Evolutionary conservation across 805 yeast genomes (phyloP), one percentile per base, ranked within the genome.

Genomic region (Candida parachauliodes): DNA sequence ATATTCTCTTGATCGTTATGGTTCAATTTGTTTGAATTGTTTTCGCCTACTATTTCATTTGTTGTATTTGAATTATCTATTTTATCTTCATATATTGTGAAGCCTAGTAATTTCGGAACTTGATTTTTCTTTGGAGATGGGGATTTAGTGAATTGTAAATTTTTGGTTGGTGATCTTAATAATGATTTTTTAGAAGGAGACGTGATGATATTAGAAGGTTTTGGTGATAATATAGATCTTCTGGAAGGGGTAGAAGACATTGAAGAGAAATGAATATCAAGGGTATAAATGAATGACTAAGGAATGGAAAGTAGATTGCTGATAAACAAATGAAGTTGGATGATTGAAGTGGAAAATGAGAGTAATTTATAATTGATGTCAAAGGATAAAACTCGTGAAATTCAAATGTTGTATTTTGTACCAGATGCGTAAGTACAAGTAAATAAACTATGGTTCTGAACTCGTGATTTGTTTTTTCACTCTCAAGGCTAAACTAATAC

Each of bases 1-100:
- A 64, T 55, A 45, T 68, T 68, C 43, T 68, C 73, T 51, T 68
- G 70, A 45, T 68, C 70, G 38, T 54, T 53, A 42, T 60, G 57
- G 41, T 52, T 52, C 18, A 39, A 47, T 28, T 44, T 49, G 42
- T 54, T 57, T 28, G 43, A 27, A 27, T 47, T 37, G 19, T 34
- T 37, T 15, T 35, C 30, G 14, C 24, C 40, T 14, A 33, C 35
- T 6, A 19, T 23, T 17, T 40, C 40, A 10, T 23, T 16, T 11
- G 26, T 36, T 21, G 12, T 15, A n/a, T 11, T 34, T 17, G 9
- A 16, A n/a, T 23, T 27, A 6, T 21, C 28, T n/a, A 20, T 14
- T 17, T 42, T 42, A 22, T 44, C 48, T 44, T 41, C 39, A 38
- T 40, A 44, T 7, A 44, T 44, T 15, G 41, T 21, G 17, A 44